A percentile compares a stretch with the other conserved stretches of the same genome.
phyloP scores from a whole-genome alignment of 805 yeast genomes.

The Zygosaccharomyces lentus region DNA sequence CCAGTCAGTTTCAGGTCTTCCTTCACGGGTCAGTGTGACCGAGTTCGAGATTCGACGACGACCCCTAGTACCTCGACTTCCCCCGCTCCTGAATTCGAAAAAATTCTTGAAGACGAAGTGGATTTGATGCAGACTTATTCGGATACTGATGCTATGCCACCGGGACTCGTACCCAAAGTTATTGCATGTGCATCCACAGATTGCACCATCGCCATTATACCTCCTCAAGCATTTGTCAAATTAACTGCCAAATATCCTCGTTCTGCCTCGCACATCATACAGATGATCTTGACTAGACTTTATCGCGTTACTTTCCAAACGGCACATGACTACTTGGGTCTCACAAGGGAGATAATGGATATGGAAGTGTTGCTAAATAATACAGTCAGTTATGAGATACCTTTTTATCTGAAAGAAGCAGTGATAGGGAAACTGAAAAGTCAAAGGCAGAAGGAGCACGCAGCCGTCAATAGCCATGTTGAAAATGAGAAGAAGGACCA shows the following conservation, averaged over 20 bases:
- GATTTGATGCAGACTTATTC: slow-evolving; percentile 1
- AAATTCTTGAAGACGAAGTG: neutral
- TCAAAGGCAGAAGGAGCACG: slow-evolving; percentile 1
- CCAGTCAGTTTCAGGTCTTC: slow-evolving; percentile 5
- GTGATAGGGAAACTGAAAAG: slow-evolving; percentile 43
- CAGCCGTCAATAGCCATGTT: neutral
- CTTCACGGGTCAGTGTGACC: neutral
- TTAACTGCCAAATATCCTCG: slow-evolving; percentile 74
- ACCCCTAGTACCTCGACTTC: slow-evolving; percentile 4
- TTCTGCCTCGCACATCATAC: slow-evolving; percentile 90
- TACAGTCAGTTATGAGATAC: slow-evolving; percentile 46
- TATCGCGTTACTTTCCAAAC: slow-evolving; percentile 91
- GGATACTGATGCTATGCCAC: slow-evolving; percentile 4
- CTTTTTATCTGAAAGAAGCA: slow-evolving; percentile 59
- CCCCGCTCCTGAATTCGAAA: slow-evolving; percentile 3
- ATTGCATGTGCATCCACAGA: slow-evolving; percentile 71
- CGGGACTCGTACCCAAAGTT: slow-evolving; percentile 36
- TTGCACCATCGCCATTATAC: slow-evolving; percentile 89
- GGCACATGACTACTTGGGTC: slow-evolving; percentile 78
- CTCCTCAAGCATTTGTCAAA: slow-evolving; percentile 72
- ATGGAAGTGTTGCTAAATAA: slow-evolving; percentile 67
- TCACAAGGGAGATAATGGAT: slow-evolving; percentile 74
- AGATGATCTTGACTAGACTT: slow-evolving; percentile 80
- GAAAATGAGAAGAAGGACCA: slow-evolving; percentile 6
- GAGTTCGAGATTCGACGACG: neutral